Evolutionary conservation across 2,329 filamentous ascomycete species (phyloP).

Genomic region (Pestalotiopsis sp.): DNA sequence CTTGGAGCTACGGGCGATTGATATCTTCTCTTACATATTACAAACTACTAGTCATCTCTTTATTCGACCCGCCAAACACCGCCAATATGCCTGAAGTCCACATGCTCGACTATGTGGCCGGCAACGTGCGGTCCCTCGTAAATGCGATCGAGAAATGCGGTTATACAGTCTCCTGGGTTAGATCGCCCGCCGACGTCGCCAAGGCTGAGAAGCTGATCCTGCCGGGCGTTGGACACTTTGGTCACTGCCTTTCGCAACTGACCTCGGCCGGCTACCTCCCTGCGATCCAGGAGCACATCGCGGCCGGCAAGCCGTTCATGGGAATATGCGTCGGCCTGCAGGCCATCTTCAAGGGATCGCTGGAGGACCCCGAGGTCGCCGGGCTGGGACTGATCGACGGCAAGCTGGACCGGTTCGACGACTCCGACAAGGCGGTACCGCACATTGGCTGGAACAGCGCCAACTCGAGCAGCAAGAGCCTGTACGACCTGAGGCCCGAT

Average conservation of each 20-base stretch:
- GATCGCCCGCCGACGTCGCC: slow-evolving; percentile 78
- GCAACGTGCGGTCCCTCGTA: slow-evolving; percentile 92
- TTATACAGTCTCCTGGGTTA: slow-evolving; percentile 91
- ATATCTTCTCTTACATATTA: background rate
- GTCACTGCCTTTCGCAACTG: slow-evolving; percentile 89
- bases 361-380: slow-evolving; percentile 71
- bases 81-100: slow-evolving; percentile 74
- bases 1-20: background rate
- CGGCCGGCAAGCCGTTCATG: slow-evolving; percentile 95
- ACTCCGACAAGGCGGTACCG: slow-evolving; percentile 83
- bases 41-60: background rate
- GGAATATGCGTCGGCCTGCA: slow-evolving; percentile 95
- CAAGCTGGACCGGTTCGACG: slow-evolving; percentile 75
- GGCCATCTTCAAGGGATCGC: slow-evolving; percentile 83
- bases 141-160: slow-evolving; percentile 98
- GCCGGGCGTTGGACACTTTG: slow-evolving; percentile 96
- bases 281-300: slow-evolving; percentile 81
- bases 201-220: slow-evolving; percentile 94
- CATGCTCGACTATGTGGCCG: slow-evolving; percentile 87
- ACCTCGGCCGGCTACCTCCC: slow-evolving; percentile 80
- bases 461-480: slow-evolving; percentile 55
- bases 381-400: slow-evolving; percentile 78
- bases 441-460: slow-evolving; percentile 99
- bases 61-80: background rate
- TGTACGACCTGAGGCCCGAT: slow-evolving; percentile 77